Percentiles rank a stretch among this genome's conserved stretches.
These are phyloP conservation scores for Plasmodium blacklocki DNA, from an alignment of 169 alveolate species.

Conservation along the genomic window DNA sequence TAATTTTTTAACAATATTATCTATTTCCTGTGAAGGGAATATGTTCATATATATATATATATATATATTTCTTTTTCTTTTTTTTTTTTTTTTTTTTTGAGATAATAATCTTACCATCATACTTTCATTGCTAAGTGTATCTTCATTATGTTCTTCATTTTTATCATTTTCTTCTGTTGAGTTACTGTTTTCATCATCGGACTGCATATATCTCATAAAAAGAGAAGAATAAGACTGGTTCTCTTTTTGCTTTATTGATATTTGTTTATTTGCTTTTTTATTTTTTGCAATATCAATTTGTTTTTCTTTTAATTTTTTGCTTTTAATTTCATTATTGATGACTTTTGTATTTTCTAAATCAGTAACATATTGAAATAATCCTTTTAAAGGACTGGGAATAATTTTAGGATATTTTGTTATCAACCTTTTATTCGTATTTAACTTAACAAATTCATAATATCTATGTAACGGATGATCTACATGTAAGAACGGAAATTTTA, in stretches of 20 bases:
- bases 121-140: neutral
- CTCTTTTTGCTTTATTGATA: constrained; percentile 14
- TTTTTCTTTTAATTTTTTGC: constrained; percentile 50
- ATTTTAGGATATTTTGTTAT: constrained; percentile 8
- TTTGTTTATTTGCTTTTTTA: constrained; percentile 18
- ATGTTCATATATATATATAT: neutral
- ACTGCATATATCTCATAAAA: constrained; percentile 70
- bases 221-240: constrained; percentile 58
- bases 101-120: neutral
- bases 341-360: constrained; percentile 40
- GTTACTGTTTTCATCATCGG: constrained; percentile 38
- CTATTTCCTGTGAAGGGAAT: constrained; percentile 14
- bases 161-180: neutral
- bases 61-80: neutral
- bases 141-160: neutral
- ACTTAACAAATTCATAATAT: constrained; percentile 42
- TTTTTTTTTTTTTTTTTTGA: too few relatives aligned
- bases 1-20: constrained; percentile 16
- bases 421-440: constrained; percentile 28
- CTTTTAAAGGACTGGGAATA: constrained; percentile 27
- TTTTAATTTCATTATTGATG: constrained; percentile 34
- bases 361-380: constrained; percentile 19
- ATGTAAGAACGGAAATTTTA: constrained; percentile 58
- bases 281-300: constrained; percentile 25
- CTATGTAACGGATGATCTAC: constrained; percentile 64